Base-by-base conservation (phyloP, 306 rosid species). In the Fragaria ananassa region DNA sequence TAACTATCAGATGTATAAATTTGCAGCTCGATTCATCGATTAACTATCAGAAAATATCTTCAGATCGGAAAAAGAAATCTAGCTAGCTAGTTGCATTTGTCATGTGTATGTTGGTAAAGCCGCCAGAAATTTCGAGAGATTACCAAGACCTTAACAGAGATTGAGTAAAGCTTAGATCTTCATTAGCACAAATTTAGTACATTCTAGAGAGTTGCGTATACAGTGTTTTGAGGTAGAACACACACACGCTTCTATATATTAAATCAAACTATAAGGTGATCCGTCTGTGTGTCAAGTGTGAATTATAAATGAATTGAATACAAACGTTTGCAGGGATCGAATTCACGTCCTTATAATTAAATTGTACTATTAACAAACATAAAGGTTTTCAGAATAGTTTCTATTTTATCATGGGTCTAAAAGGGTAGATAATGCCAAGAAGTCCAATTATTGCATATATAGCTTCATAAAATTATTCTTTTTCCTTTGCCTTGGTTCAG, bases 41-140 rank as follows among this genome's bases (percentile, higher is more conserved):
- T 10, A 54, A 54, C 25, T 19, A n/a, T 19, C 9, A 54, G 21
- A 35, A 35, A 35, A 35, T 35, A 4, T 35, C 6, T 37, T 37
- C 41, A 37, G 41, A 37, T 37, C 41, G 7, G 41, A 37, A 37
- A 37, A 37, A 37, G 41, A 37, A 4, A 5, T 37, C 41, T 37
- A 37, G 6, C 39, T 35, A 35, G 41, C 41, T 37, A 37, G 41
- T 37, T 37, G 41, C 41, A 37, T 37, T 37, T 37, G 41, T 37
- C 41, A 37, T 37, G 41, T 37, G 79, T 68, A 49, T 72, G 47
- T 34, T 54, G 69, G 49, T 64, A 44, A 57, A 56, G 15, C 10
- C 53, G 64, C 71, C 79, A 11, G 4, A 11, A 25, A 58, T 11
- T 25, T 58, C 14, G 35, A 10, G 35, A 58, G 14, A 0, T 58